A percentile compares a stretch with the other conserved stretches of the same genome.
Conservation (phyloP, 495 filamentous ascomycete species). For the Massariosphaeria phaeospora region DNA sequence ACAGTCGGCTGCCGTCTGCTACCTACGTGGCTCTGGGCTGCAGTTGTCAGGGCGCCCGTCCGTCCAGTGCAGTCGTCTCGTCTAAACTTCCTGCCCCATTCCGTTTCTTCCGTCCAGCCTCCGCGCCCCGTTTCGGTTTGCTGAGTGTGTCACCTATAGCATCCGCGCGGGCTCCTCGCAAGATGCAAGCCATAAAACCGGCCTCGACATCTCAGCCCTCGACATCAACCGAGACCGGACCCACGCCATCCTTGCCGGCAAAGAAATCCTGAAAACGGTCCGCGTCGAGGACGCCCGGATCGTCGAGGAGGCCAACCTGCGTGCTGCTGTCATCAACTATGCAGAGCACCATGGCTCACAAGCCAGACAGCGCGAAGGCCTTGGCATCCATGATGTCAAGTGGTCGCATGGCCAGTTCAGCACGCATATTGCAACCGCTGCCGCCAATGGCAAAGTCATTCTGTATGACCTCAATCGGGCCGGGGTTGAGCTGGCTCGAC, state of each 20-base stretch:
- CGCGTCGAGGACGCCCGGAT: slow-evolving; percentile 63
- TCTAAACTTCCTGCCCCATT: background rate
- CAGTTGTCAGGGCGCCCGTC: too few species aligned
- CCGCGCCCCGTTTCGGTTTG: background rate
- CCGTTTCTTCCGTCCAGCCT: slow-evolving; percentile 6
- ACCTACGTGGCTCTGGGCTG: too few species aligned
- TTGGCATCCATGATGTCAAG: slow-evolving; percentile 78
- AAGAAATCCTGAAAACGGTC: slow-evolving; percentile 80
- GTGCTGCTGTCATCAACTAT: slow-evolving; percentile 66
- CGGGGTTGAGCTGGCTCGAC: slow-evolving; percentile 67
- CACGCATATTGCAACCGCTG: slow-evolving; percentile 74
- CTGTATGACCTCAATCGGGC: slow-evolving; percentile 75
- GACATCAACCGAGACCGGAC: slow-evolving; percentile 73
- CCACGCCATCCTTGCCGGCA: slow-evolving; percentile 73
- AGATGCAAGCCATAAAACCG: slow-evolving; percentile 66
- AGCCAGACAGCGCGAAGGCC: slow-evolving; percentile 60
- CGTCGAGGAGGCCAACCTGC: slow-evolving; percentile 74
- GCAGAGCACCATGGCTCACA: slow-evolving; percentile 56
- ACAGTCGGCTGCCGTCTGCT: background rate
- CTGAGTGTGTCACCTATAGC: slow-evolving; percentile 21
- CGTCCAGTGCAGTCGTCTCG: background rate
- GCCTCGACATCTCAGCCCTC: slow-evolving; percentile 66
- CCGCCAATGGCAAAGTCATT: slow-evolving; percentile 79
- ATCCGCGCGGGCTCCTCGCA: slow-evolving; percentile 61
- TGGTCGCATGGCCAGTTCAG: slow-evolving; percentile 67